Conservation (phyloP, 192 early-diverging fungal genomes). For the Bifiguratus adelaidae region DNA sequence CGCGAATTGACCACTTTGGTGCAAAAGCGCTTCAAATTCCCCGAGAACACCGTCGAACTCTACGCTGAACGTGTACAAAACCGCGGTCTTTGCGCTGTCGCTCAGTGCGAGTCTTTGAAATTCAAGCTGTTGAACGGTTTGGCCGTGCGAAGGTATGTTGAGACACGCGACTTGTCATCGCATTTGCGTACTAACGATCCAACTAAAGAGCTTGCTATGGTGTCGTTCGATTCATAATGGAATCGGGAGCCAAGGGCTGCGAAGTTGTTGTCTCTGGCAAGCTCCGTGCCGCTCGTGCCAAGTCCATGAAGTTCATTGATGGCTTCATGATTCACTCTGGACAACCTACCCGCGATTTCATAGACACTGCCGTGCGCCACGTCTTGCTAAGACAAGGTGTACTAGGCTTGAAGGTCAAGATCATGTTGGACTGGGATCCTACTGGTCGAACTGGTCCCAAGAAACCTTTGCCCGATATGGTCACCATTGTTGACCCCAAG, state of each 20-base stretch:
- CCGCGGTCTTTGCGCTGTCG: constrained; percentile 96
- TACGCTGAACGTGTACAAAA: constrained; percentile 96
- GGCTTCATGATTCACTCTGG: constrained; percentile 99
- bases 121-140: constrained; percentile 97
- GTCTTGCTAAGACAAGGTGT: constrained; percentile 98
- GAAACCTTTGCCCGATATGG: constrained; percentile 89
- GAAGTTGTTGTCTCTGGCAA: constrained; percentile 99
- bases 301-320: constrained; percentile 99
- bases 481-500: constrained; percentile 92
- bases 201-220: constrained; percentile 97
- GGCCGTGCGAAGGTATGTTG: constrained; percentile 85
- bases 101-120: constrained; percentile 97
- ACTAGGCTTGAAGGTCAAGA: constrained; percentile 99
- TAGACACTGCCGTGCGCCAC: constrained; percentile 94
- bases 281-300: constrained; percentile 99
- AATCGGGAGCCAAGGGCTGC: constrained; percentile 98
- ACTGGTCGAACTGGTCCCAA: constrained; percentile 90
- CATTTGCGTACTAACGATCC: too few relatives aligned
- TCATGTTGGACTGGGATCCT: constrained; percentile 94
- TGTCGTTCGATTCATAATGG: constrained; percentile 98
- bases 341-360: constrained; percentile 92
- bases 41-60: constrained; percentile 96
- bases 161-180: too few relatives aligned
- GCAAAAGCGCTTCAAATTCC: constrained; percentile 99
- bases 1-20: constrained; percentile 95